Evolutionary conservation across 257 asterid species (phyloP).

Genomic region (Eucommia ulmoides): DNA sequence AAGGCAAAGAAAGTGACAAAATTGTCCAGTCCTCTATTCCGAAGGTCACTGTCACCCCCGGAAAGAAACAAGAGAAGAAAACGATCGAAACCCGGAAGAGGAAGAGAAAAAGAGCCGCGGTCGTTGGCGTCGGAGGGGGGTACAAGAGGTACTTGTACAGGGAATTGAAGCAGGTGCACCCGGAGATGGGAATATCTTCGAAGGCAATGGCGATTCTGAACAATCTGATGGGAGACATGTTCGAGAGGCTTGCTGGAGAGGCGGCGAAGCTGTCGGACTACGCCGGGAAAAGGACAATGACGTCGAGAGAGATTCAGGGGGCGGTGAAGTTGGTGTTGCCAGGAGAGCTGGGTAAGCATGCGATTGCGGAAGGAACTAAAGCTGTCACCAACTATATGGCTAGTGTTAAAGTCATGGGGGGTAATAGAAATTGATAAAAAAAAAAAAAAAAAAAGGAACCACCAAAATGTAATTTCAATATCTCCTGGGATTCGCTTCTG

Average conservation of each 20-base stretch:
- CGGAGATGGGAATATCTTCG: slow-evolving; percentile 60
- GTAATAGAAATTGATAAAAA: no score
- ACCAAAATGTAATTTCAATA: no score
- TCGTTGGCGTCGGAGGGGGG: slow-evolving; percentile 12
- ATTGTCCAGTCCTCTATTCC: background rate
- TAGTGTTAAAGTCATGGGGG: no score
- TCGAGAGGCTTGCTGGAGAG: slow-evolving; percentile 62
- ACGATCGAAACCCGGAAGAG: no score
- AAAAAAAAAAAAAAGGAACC: no score
- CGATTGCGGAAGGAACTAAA: slow-evolving; percentile 64
- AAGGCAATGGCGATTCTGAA: slow-evolving; percentile 59
- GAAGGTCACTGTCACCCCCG: no score
- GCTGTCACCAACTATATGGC: slow-evolving; percentile 44
- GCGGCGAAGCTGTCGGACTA: slow-evolving; percentile 37
- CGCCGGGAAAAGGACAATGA: slow-evolving; percentile 35
- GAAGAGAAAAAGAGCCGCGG: slow-evolving; percentile 17
- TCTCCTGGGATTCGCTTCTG: no score
- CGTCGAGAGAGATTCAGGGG: slow-evolving; percentile 66
- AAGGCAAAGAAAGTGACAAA: slow-evolving; percentile 6
- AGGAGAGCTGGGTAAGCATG: slow-evolving; percentile 78
- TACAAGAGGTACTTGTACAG: slow-evolving; percentile 48
- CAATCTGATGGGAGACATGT: slow-evolving; percentile 65
- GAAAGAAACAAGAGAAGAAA: background rate
- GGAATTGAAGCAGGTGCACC: slow-evolving; percentile 90
- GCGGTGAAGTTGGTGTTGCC: slow-evolving; percentile 82